A percentile compares a stretch with the other conserved stretches of the same genome.
Evolutionary conservation across 2,329 filamentous ascomycete genomes (phyloP).

Genomic region (Colletotrichum sidae): DNA sequence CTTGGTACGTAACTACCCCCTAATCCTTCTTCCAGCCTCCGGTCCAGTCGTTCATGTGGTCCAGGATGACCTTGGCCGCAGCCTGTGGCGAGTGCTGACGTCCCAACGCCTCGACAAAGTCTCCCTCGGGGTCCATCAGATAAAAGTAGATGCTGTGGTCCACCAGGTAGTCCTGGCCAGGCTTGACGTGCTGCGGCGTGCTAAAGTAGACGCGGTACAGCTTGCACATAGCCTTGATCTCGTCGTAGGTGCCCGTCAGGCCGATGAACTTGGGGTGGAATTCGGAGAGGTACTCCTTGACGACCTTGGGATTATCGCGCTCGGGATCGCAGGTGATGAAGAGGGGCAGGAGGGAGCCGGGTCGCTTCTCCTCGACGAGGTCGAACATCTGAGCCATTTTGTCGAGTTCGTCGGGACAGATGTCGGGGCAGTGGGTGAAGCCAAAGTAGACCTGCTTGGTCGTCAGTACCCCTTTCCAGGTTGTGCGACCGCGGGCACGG

Average conservation of each 20-base stretch:
- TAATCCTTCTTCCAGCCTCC: conserved; percentile 39
- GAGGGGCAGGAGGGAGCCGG: conserved; percentile 75
- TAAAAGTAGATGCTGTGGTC: conserved; percentile 99
- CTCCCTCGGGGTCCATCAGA: conserved; percentile 97
- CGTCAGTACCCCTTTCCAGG: background rate
- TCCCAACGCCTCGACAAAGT: conserved; percentile 97
- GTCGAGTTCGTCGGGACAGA: conserved; percentile 98
- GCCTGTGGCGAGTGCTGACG: conserved; percentile 92
- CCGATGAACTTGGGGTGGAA: conserved; percentile 91
- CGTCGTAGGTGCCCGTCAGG: conserved; percentile 91
- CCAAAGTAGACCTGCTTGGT: conserved; percentile 87
- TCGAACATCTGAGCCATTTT: conserved; percentile 99
- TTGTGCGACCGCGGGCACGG: too few species aligned
- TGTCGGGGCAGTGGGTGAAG: conserved; percentile 98
- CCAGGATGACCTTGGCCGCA: conserved; percentile 84
- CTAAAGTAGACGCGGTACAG: conserved; percentile 97
- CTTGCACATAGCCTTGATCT: conserved; percentile 95
- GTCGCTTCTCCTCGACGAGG: conserved; percentile 65
- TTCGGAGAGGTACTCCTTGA: conserved; percentile 88
- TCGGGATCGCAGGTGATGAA: conserved; percentile 97
- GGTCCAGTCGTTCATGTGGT: conserved; percentile 80
- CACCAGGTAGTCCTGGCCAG: conserved; percentile 95
- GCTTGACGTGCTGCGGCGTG: conserved; percentile 87
- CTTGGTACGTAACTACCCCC: background rate
- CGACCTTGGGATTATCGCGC: conserved; percentile 85